Evolutionary conservation across 345 rosid species (phyloP).

Genomic region (Arabis alpina): DNA sequence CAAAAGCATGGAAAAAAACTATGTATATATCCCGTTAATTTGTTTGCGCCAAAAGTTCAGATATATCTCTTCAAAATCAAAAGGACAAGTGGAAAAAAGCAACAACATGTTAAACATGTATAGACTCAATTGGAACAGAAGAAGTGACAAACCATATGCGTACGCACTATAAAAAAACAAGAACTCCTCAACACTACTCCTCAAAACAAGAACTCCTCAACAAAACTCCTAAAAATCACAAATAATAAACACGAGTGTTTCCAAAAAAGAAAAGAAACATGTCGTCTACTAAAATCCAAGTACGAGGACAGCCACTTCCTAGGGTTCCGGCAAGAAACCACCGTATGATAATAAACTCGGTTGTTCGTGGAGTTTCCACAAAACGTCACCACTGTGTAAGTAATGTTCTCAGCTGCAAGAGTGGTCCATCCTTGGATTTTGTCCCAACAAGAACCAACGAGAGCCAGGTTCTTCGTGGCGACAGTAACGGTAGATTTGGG

Average conservation of each 20-base stretch:
- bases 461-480: constrained; percentile 6
- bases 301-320: constrained; percentile 13
- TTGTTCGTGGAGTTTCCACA: constrained; percentile 21
- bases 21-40: too few species aligned
- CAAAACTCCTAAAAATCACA: neutral
- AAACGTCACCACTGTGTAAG: constrained; percentile 15
- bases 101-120: constrained; percentile 16
- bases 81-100: neutral
- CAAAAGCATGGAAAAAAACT: too few species aligned
- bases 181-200: neutral
- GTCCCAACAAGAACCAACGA: constrained; percentile 27
- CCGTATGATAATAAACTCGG: constrained; percentile 12
- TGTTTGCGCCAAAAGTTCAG: too few species aligned
- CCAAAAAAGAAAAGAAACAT: constrained; percentile 9
- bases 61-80: neutral
- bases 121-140: neutral
- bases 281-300: constrained; percentile 33
- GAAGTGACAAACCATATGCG: too few species aligned
- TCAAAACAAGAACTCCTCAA: neutral
- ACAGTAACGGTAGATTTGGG: constrained; percentile 51
- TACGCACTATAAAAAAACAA: too few species aligned
- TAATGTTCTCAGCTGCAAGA: neutral
- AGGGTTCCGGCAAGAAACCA: constrained; percentile 20
- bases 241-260: neutral
- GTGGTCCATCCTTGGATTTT: constrained; percentile 4